These are phyloP conservation scores for Camelina laxa DNA, from an alignment of 345 rosid species.

Conservation along the genomic window DNA sequence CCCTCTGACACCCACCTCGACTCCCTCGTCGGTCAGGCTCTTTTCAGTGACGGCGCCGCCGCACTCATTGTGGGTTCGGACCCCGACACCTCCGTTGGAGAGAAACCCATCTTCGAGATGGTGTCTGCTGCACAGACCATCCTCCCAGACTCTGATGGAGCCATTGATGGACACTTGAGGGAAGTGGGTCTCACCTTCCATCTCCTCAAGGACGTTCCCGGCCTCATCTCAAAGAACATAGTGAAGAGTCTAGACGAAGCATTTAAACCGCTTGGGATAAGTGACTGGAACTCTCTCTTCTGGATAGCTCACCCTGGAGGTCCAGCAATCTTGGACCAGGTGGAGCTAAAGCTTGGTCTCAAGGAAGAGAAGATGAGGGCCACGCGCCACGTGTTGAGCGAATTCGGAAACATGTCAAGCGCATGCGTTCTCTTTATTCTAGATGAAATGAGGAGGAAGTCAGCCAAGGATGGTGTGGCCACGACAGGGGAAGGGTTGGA, in stretches of 20 bases:
- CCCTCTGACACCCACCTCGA: constrained; percentile 71
- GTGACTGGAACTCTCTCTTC: constrained; percentile 80
- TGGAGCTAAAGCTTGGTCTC: constrained; percentile 60
- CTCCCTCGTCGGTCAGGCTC: constrained; percentile 72
- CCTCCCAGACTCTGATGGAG: constrained; percentile 74
- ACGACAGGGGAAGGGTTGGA: constrained; percentile 84
- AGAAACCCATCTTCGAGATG: constrained; percentile 66
- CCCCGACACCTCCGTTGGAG: constrained; percentile 49
- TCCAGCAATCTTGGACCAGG: constrained; percentile 66
- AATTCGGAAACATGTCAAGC: constrained; percentile 85
- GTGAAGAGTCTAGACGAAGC: constrained; percentile 71
- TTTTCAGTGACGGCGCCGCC: constrained; percentile 77
- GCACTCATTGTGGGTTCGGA: constrained; percentile 73
- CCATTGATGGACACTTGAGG: constrained; percentile 71
- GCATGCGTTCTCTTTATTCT: constrained; percentile 77
- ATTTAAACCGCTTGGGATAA: constrained; percentile 69
- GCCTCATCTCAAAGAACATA: constrained; percentile 70
- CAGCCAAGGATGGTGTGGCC: constrained; percentile 52
- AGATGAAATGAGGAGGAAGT: constrained; percentile 81
- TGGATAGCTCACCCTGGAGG: constrained; percentile 91
- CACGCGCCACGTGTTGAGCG: constrained; percentile 64
- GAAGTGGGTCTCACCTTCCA: constrained; percentile 78
- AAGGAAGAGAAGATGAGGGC: constrained; percentile 61
- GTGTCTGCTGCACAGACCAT: constrained; percentile 75
- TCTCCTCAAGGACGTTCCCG: constrained; percentile 68